These are phyloP conservation scores for Penicillium alfredii DNA, from an alignment of 495 filamentous ascomycete genomes.

Conservation along the genomic window DNA sequence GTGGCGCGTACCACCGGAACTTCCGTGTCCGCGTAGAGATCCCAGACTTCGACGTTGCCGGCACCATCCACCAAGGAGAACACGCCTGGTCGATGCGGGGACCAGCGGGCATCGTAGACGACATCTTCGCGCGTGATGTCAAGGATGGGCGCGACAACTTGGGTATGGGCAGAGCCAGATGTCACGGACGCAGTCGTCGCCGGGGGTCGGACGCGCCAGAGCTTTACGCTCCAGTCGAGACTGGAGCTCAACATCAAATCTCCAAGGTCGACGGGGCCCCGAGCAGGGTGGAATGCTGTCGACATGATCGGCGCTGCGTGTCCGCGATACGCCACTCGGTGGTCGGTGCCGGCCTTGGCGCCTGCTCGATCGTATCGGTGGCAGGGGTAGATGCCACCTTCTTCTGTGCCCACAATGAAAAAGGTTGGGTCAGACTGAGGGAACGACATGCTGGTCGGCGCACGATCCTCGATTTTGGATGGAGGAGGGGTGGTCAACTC, in stretches of 20 bases:
- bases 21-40: conserved; percentile 85
- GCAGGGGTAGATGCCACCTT: conserved; percentile 91
- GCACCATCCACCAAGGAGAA: conserved; percentile 92
- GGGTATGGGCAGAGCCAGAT: conserved; percentile 32
- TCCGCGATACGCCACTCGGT: conserved; percentile 74
- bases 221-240: conserved; percentile 92
- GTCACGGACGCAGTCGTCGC: conserved; percentile 45
- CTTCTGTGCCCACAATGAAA: conserved; percentile 94
- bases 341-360: conserved; percentile 90
- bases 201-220: conserved; percentile 83
- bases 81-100: conserved; percentile 81
- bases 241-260: conserved; percentile 82
- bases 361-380: conserved; percentile 96
- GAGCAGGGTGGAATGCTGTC: conserved; percentile 87
- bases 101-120: conserved; percentile 94
- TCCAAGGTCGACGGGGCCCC: conserved; percentile 88
- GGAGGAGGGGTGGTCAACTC: conserved; percentile 80
- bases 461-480: conserved; percentile 86
- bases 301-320: conserved; percentile 95
- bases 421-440: conserved; percentile 93
- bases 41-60: conserved; percentile 93
- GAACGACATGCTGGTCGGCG: conserved; percentile 96
- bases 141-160: conserved; percentile 62
- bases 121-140: conserved; percentile 91
- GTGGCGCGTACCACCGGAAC: conserved; percentile 74